Base-by-base conservation (phyloP, 306 rosid species). In the Datisca glomerata region DNA sequence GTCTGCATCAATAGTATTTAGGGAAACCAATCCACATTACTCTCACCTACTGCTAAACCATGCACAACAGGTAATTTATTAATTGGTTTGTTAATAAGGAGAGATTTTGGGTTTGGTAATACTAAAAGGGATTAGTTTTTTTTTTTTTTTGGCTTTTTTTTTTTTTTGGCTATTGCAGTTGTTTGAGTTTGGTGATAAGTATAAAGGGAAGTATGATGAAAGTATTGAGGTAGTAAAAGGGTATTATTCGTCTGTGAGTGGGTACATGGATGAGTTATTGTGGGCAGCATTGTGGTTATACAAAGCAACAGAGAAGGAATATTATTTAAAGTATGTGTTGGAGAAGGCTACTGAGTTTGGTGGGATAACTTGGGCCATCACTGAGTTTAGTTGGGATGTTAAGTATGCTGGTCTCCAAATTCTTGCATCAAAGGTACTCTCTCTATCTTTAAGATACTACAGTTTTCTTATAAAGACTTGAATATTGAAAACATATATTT, bases 181-280 rank as follows among this genome's bases (percentile, higher is more conserved):
- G 74, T 91, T 91, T 53, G 92, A 76, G 44, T 91, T 91, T 50
- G 98, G 81, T 32, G 98, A 91, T 64, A 78, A 69, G 51, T 64
- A 80, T 6, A 78, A 92, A 47, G 96, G 86, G 14, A 85, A 91
- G 20, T 91, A 91, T 51, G 98, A 91, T 33, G 74, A 40, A 1
- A 78, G 92, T 53, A 68, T 91, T 56, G 86, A 64, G 32, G 93
- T 52, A 21, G 98, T 80, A 75, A 85, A 80, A 84, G 75, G 67
- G 55, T 91, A 91, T 76, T 91, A 91, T 43, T 81, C 86, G 78
- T 91, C 98, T 70, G 98, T 91, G 96, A 91, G 98, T 75, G 98
- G 96, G 25, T 84, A 70, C 67, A 80, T 37, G 65, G 98, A 91
- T 53, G 98, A 91, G 68, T 47, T 91, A 74, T 55, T 89, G 60